Evolutionary conservation across 2,329 filamentous ascomycete genomes (phyloP).

Genomic region (Microascus cirrosus): DNA sequence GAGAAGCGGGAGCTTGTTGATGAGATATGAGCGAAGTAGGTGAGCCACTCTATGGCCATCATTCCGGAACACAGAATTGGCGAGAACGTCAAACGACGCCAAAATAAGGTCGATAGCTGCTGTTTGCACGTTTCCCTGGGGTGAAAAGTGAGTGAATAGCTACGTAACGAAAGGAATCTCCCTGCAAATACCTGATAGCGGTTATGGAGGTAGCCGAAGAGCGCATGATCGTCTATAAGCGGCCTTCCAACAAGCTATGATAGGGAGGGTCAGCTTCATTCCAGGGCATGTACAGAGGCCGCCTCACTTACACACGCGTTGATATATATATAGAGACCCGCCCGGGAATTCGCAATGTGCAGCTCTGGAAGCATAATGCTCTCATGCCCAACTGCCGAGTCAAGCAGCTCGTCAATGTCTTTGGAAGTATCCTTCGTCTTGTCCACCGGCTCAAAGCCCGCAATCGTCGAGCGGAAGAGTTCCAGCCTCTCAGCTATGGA

Average conservation of each 20-base stretch:
- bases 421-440: slow-evolving; percentile 23
- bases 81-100: slow-evolving; percentile 80
- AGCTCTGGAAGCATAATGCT: slow-evolving; percentile 49
- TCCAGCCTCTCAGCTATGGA: slow-evolving; percentile 44
- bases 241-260: slow-evolving; percentile 69
- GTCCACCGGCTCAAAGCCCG: slow-evolving; percentile 40
- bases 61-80: slow-evolving; percentile 68
- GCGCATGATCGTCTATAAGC: slow-evolving; percentile 65
- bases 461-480: slow-evolving; percentile 44
- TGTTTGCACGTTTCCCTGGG: slow-evolving; percentile 62
- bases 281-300: not conserved
- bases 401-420: slow-evolving; percentile 45
- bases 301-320: slow-evolving; percentile 58
- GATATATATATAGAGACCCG: slow-evolving; percentile 75
- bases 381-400: slow-evolving; percentile 45
- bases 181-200: slow-evolving; percentile 57
- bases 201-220: slow-evolving; percentile 74
- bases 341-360: slow-evolving; percentile 62
- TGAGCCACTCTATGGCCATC: slow-evolving; percentile 51
- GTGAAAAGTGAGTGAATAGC: not conserved
- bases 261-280: not conserved
- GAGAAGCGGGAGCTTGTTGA: slow-evolving; percentile 51
- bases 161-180: not conserved
- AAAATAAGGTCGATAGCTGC: slow-evolving; percentile 75
- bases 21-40: slow-evolving; percentile 74